Evolutionary conservation across 208 protist species (phyloP), one percentile per base, ranked within the genome.

Genomic region (Wallacemonas sp.): DNA sequence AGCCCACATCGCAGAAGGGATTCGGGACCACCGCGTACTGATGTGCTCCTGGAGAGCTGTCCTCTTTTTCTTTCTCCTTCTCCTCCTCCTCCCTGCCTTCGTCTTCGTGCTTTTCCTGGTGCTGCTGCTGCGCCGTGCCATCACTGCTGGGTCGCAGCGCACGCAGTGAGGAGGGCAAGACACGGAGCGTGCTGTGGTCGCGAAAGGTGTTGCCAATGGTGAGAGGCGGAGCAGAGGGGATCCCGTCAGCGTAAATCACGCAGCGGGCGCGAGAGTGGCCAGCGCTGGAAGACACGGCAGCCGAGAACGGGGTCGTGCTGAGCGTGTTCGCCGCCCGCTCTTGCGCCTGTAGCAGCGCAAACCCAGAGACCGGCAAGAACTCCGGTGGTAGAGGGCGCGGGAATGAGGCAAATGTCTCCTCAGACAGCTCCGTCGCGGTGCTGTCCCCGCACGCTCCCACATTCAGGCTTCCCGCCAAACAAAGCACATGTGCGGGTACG

Each of bases 351-450:
- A 72, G 45, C 4, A 90, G 72, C 14, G 69, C 69, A 5, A 30
- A 58, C 2, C 80, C 84, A 9, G 84, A 90, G 22, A 87, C 80
- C 4, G 84, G 80, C 42, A 90, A 51, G 60, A 86, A 64, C n/a
- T 71, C 44, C 9, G 41, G 62, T 14, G 70, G 80, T 0, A 64
- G 60, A 15, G 38, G n/a, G 4, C 64, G 15, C 15, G 74, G 79
- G 53, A 85, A 81, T 11, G 45, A 19, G 2, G 19, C 28, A 34
- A 31, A 21, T 5, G 31, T 14, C 36, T 36, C 54, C 26, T 2
- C 54, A n/a, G n/a, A n/a, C n/a, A n/a, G n/a, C 26, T 58, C 51
- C 5, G 8, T 6, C 28, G 26, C 19, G 17, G 5, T 5, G 19
- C 22, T 19, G 44, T 22, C 17, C 17, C 44, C 44, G 17, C 9